Evolutionary conservation across 306 rosid genomes (phyloP).

Genomic region (Parietaria judaica): DNA sequence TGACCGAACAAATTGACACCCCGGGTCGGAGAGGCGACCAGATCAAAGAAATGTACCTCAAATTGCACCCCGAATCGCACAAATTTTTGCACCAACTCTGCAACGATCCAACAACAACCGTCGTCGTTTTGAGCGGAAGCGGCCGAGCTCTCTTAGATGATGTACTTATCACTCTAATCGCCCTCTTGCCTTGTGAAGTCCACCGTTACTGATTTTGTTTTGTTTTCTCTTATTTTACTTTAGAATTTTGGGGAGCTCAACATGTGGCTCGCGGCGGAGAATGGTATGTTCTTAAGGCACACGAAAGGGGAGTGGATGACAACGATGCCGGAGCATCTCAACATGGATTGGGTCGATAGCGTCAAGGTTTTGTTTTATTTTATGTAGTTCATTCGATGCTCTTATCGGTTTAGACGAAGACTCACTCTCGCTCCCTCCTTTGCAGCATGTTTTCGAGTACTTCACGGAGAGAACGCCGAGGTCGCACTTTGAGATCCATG

Average conservation of each 20-base stretch:
- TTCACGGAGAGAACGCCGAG: constrained; percentile 91
- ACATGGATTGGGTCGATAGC: constrained; percentile 94
- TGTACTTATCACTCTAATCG: constrained; percentile 31
- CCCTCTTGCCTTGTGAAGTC: constrained; percentile 14
- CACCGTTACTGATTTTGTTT: constrained; percentile 16
- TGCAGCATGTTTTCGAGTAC: constrained; percentile 86
- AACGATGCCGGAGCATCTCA: constrained; percentile 93
- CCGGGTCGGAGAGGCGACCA: constrained; percentile 70
- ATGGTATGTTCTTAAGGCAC: constrained; percentile 79
- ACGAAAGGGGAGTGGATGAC: constrained; percentile 93
- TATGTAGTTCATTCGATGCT: too few species aligned
- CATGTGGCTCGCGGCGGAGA: constrained; percentile 98
- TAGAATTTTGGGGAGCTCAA: constrained; percentile 77
- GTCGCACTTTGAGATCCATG: constrained; percentile 57
- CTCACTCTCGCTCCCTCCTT: background rate
- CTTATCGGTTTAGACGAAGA: too few species aligned
- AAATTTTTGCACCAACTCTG: constrained; percentile 56
- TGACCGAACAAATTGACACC: constrained; percentile 87
- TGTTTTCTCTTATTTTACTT: background rate
- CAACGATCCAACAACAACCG: constrained; percentile 66
- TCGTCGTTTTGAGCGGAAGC: constrained; percentile 91
- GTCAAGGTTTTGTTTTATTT: constrained; percentile 44
- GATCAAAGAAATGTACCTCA: constrained; percentile 76
- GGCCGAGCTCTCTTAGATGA: constrained; percentile 55
- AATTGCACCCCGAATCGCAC: constrained; percentile 68